Percentiles rank a stretch among this genome's conserved stretches.
Evolutionary conservation across 2,329 filamentous ascomycete genomes (phyloP).

Genomic region (Pseudogymnoascus sp.): DNA sequence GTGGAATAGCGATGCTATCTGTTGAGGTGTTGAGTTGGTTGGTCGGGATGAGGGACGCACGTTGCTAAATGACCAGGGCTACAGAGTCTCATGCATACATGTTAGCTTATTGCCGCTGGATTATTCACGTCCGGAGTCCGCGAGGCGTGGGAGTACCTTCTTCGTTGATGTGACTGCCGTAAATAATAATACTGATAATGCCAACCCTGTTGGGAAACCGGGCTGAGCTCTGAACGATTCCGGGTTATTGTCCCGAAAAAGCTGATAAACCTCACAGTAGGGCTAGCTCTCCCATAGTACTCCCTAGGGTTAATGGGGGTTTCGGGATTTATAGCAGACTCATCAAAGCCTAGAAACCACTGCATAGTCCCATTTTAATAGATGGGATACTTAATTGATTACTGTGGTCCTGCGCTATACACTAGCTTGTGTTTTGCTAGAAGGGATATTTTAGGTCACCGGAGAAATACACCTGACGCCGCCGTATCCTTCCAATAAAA

Average conservation of each 20-base stretch:
- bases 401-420: background rate
- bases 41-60: conserved; percentile 37
- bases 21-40: conserved; percentile 48
- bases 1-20: conserved; percentile 48
- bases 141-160: too few species aligned
- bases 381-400: too few species aligned
- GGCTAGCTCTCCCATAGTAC: too few species aligned
- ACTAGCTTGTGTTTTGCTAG: background rate
- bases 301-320: too few species aligned
- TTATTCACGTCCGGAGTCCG: too few species aligned
- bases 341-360: background rate
- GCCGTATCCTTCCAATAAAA: background rate
- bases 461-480: background rate
- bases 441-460: background rate
- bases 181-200: background rate
- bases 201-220: background rate
- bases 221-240: too few species aligned
- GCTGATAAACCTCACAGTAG: too few species aligned
- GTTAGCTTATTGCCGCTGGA: too few species aligned
- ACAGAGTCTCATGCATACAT: background rate
- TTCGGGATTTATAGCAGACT: background rate
- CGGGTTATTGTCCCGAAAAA: too few species aligned
- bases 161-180: background rate
- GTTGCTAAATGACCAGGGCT: background rate
- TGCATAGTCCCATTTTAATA: too few species aligned